A percentile compares a stretch with the other conserved stretches of the same genome.
Conservation (phyloP, 169 alveolate species). For the Amoebophrya sp. region DNA sequence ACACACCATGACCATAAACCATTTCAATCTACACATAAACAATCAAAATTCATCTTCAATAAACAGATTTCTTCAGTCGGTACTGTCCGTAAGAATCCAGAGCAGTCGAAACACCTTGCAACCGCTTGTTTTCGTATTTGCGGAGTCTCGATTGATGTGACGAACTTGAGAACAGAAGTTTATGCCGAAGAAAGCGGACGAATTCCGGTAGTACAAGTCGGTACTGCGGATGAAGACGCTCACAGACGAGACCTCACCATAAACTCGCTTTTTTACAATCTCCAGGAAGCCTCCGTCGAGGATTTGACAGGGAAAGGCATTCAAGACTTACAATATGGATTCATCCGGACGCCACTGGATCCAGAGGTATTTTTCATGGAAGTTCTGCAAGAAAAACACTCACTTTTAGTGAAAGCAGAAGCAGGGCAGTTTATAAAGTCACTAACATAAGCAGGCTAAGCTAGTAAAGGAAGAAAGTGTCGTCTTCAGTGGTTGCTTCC, state of each 20-base stretch:
- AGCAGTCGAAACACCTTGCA: constrained; percentile 89
- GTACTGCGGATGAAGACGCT: constrained; percentile 75
- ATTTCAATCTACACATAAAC: too few species aligned
- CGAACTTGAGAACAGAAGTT: constrained; percentile 86
- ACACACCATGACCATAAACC: too few species aligned
- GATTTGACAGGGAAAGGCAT: constrained; percentile 74
- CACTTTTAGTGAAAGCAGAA: too few species aligned
- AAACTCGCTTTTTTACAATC: constrained; percentile 89
- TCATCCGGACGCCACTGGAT: constrained; percentile 88
- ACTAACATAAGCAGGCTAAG: too few species aligned
- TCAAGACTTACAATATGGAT: constrained; percentile 74
- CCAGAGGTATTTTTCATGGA: too few species aligned
- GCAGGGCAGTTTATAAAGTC: too few species aligned
- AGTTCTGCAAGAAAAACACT: too few species aligned
- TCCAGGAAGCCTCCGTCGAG: constrained; percentile 76
- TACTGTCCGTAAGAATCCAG: constrained; percentile 81
- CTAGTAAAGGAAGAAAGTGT: too few species aligned
- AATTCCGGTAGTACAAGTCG: constrained; percentile 66
- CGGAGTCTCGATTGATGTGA: constrained; percentile 73
- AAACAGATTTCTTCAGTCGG: background rate
- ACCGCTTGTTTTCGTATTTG: constrained; percentile 81
- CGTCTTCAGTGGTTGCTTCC: too few species aligned
- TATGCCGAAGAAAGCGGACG: constrained; percentile 84
- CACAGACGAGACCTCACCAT: constrained; percentile 93
- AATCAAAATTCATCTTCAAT: background rate